Percentiles rank a stretch among this genome's conserved stretches.
Evolutionary conservation across 73 alveolate genomes (phyloP).

Genomic region (Paraurostyla sp.): DNA sequence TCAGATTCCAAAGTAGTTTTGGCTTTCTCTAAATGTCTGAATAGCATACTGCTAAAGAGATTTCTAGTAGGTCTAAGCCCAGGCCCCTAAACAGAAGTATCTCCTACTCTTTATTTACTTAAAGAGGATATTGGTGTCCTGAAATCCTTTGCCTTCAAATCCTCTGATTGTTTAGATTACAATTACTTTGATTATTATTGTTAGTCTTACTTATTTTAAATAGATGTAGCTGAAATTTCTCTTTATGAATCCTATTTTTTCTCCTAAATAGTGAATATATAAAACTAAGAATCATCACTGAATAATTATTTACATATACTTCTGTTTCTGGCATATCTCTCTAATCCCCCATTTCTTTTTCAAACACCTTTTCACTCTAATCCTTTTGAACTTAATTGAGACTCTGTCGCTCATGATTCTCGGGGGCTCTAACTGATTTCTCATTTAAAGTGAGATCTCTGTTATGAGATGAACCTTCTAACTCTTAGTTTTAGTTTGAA

Average conservation of each 20-base stretch:
- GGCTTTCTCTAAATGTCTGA: slow-evolving; percentile 22
- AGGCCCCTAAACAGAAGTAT: not conserved
- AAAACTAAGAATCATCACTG: not conserved
- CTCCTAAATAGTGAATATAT: not conserved
- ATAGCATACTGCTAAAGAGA: not conserved
- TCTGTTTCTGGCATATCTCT: not conserved
- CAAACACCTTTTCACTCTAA: not conserved
- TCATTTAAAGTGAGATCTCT: not conserved
- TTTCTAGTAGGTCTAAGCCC: not conserved
- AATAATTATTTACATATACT: not conserved
- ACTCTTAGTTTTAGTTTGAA: not conserved
- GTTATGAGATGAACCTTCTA: not conserved
- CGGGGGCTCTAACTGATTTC: not conserved
- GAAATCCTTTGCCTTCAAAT: not conserved
- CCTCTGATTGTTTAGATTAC: slow-evolving; percentile 33
- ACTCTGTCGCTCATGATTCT: not conserved
- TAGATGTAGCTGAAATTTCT: no score
- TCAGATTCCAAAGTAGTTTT: not conserved
- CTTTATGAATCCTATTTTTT: not conserved
- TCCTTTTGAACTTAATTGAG: not conserved
- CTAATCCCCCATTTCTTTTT: not conserved
- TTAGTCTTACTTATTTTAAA: not conserved
- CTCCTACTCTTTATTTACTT: not conserved
- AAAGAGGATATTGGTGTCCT: not conserved
- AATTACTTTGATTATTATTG: slow-evolving; percentile 12